Base-by-base conservation (phyloP, 129 eudicot genomes). In the Chrysanthemum makinoi region DNA sequence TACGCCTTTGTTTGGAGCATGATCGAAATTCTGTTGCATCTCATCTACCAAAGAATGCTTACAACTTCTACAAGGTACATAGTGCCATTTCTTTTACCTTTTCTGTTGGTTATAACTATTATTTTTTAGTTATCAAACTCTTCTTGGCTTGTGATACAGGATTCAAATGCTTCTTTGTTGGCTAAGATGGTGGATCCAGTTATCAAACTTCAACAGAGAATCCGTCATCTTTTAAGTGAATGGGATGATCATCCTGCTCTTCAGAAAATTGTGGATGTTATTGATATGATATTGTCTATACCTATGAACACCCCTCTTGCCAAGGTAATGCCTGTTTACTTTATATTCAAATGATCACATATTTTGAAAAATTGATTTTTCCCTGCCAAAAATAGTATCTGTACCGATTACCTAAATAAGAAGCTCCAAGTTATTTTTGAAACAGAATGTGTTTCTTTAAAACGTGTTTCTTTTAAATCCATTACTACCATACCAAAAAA, bases 241-340 rank as follows among this genome's bases (percentile, higher is more conserved):
- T 81, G 96, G 91, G 94, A 95, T 74, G 91, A 84, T 62, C 86
- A 86, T 77, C 88, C 81, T 77, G 93, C 94, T 72, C 92, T 95
- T 81, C 93, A 80, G 86, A 90, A 84, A 85, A 86, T 90, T 24
- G 55, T 87, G 76, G 97, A 88, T 74, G 90, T 84, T 55, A 69
- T 76, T 81, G 96, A 95, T 64, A 86, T 90, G 97, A 80, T 88
- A 54, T 84, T 90, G 81, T 81, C 89, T 74, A 82, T 95, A 54
- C 99, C 99, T 78, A 19, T 75, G 75, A 75, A 62, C 78, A 90
- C 97, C 64, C 92, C 99, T 76, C 94, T 95, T 62, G 95, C 99
- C 44, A 91, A 95, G 96, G 98, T 91, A 55, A 50, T 24, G 20
- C 19, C 33, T 17, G 13, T 13, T 59, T 44, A 11, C 7, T 72